Base-by-base conservation (phyloP, 2,329 filamentous ascomycete genomes). In the Cytospora piceicola region DNA sequence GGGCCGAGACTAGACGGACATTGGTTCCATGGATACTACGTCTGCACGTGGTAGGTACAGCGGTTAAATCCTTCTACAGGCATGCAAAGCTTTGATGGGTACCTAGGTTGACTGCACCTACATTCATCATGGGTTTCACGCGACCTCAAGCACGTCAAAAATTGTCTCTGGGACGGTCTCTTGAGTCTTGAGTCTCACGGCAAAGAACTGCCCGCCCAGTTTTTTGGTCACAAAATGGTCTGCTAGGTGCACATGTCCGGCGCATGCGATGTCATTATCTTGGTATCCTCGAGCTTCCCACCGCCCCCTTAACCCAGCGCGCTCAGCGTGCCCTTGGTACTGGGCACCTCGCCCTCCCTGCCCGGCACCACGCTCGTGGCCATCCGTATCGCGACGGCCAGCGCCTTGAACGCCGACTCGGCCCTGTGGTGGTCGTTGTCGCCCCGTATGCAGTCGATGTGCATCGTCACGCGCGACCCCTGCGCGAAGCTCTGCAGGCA, bases 341-440 rank as follows among this genome's bases (percentile, higher is more conserved):
- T 97, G 61, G 94, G 92, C 30, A 98, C 89, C 83, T 99, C 95
- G 3, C 93, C 93, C 79, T 96, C 93, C 76, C 90, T 90, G 14
- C 92, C 93, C 52, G 87, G 86, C 36, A 94, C 88, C 71, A 88
- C 85, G 59, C 85, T 85, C 58, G 89, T 94, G 12, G 95, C 95
- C 77, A 86, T 85, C 72, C 90, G 85, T 63, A 96, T 84, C 9
- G 95, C 95, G 54, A 97, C 88, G 0, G 95, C 95, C 71, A 98
- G 79, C 56, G 95, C 95, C 85, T 99, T 99, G 80, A 99, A 97
- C 20, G 94, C 95, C 76, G 91, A 95, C 86, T 98, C 95, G 12
- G 95, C 94, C 66, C 94, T 85, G 81, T 98, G 95, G 79, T 98
- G 95, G 79, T 98, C 95, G 79, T 98, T 99, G 69, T 91, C 87